Conservation (phyloP, 257 asterid species). For the Paulownia fortunei region DNA sequence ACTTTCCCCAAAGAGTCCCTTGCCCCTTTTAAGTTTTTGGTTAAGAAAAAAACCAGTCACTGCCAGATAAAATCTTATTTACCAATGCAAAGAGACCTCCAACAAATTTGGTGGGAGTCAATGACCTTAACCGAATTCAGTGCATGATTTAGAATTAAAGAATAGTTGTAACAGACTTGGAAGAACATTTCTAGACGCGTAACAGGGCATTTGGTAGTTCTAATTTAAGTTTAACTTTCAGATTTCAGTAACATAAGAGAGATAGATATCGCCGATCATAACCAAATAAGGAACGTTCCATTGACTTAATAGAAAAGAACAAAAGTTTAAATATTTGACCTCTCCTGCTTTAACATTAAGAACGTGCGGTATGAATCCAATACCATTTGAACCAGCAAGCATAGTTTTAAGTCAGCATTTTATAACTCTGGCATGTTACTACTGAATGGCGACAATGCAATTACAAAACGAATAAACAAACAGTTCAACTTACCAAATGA, state of each 20-base stretch:
- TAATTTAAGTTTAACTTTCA: conserved; percentile 3
- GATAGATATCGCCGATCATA: not conserved
- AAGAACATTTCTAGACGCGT: not conserved
- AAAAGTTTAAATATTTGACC: conserved; percentile 34
- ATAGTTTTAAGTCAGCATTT: conserved; percentile 22
- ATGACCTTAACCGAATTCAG: not conserved
- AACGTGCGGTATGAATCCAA: conserved; percentile 51
- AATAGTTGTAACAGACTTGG: not conserved
- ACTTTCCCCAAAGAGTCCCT: not conserved
- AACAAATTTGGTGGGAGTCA: not conserved
- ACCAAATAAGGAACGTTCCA: not conserved
- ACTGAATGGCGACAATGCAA: not conserved
- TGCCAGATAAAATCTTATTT: not conserved
- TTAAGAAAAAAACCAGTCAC: not conserved
- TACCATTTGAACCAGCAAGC: conserved; percentile 56
- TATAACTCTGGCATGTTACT: not conserved
- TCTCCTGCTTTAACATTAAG: conserved; percentile 56
- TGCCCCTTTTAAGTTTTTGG: not conserved
- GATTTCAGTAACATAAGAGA: conserved; percentile 15
- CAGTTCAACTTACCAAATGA: not conserved
- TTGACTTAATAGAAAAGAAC: not conserved
- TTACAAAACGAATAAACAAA: not conserved
- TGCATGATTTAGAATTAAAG: not conserved
- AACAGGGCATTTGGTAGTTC: not conserved
- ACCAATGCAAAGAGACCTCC: not conserved